Percentiles rank a stretch among this genome's conserved stretches.
Conservation (phyloP, 2,329 filamentous ascomycete genomes). For the Thelonectria blattea region DNA sequence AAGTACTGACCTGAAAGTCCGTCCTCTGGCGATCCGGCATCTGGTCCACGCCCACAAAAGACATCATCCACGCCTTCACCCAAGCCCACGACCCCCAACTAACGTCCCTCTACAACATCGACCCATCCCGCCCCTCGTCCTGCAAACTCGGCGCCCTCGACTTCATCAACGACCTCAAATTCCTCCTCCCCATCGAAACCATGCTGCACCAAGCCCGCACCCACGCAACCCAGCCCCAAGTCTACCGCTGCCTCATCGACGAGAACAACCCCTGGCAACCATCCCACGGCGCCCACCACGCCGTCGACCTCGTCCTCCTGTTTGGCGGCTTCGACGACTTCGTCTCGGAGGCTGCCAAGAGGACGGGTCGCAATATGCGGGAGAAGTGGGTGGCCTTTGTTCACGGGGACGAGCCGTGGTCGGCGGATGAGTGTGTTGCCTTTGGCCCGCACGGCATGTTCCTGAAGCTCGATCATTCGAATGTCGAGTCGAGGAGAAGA, state of each 20-base stretch:
- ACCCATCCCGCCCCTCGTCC: conserved; percentile 45
- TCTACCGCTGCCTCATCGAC: conserved; percentile 51
- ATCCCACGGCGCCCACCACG: conserved; percentile 53
- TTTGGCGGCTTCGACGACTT: conserved; percentile 49
- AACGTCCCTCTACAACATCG: conserved; percentile 49
- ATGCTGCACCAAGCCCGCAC: conserved; percentile 26
- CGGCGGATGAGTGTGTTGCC: conserved; percentile 25
- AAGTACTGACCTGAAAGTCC: conserved; percentile 37
- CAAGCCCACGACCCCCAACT: conserved; percentile 40
- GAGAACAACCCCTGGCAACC: conserved; percentile 54
- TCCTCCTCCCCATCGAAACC: conserved; percentile 36
- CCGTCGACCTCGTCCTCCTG: conserved; percentile 52
- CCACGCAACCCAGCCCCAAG: conserved; percentile 33
- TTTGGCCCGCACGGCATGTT: conserved; percentile 49
- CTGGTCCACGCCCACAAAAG: conserved; percentile 41
- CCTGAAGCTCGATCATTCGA: conserved; percentile 42
- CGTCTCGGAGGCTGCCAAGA: conserved; percentile 43
- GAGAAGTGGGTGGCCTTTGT: conserved; percentile 48
- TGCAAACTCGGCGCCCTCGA: conserved; percentile 50
- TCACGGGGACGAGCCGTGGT: conserved; percentile 46
- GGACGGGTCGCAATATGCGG: conserved; percentile 46
- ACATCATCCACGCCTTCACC: conserved; percentile 46
- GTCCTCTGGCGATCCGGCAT: conserved; percentile 53
- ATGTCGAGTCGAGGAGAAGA: conserved; percentile 32
- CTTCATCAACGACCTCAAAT: conserved; percentile 43